These are phyloP conservation scores for Ceratonia siliqua DNA, from an alignment of 306 rosid species.

Conservation along the genomic window DNA sequence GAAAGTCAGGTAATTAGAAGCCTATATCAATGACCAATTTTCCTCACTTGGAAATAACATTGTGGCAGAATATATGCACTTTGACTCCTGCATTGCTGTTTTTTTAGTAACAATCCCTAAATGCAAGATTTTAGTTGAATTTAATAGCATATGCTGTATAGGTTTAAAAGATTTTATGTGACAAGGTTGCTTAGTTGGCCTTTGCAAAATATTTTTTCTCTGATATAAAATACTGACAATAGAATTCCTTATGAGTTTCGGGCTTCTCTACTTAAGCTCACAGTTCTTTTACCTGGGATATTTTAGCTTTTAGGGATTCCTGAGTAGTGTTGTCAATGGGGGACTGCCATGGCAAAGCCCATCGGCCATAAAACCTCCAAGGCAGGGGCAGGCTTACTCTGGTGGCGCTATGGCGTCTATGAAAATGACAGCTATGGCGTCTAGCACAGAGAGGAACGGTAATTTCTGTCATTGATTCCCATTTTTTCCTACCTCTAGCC, in stretches of 20 bases:
- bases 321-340: no score
- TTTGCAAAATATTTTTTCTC: not conserved
- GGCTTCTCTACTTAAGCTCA: not conserved
- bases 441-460: no score
- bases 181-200: not conserved
- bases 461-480: no score
- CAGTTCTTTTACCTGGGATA: not conserved
- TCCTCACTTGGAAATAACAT: not conserved
- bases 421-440: no score
- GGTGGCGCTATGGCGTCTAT: no score
- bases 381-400: no score
- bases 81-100: not conserved
- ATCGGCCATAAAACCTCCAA: no score
- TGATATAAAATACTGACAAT: not conserved
- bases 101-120: not conserved
- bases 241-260: not conserved
- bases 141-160: not conserved
- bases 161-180: not conserved
- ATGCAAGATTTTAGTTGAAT: slow-evolving; percentile 16
- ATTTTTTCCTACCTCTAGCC: no score
- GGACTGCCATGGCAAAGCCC: no score
- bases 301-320: slow-evolving; percentile 6
- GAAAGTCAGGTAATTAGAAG: slow-evolving; percentile 75
- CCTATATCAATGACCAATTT: not conserved
- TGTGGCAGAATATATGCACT: not conserved